Percentiles rank a stretch among this genome's conserved stretches.
Conservation (phyloP, 805 yeast species). For the Monosporozyma yasuniensis region DNA sequence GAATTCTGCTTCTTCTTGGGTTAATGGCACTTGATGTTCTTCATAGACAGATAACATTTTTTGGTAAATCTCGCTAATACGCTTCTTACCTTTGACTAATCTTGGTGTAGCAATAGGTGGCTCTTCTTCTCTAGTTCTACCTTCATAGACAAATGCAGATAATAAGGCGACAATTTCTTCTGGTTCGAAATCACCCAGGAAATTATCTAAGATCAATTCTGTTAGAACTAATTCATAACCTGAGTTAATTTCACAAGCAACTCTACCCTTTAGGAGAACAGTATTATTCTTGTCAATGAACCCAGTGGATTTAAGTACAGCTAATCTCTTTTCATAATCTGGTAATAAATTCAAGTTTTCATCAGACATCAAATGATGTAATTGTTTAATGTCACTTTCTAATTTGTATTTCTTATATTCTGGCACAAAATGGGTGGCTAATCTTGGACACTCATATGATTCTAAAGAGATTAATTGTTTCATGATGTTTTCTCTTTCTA, state of each 20-base stretch:
- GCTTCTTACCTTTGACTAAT: conserved; percentile 58
- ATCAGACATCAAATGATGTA: conserved; percentile 63
- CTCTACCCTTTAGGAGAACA: conserved; percentile 73
- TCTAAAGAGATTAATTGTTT: conserved; percentile 13
- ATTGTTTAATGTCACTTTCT: conserved; percentile 41
- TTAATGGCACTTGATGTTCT: conserved; percentile 61
- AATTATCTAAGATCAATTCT: conserved; percentile 82
- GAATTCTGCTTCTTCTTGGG: conserved; percentile 80
- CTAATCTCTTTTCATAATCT: conserved; percentile 83
- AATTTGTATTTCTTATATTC: conserved; percentile 40
- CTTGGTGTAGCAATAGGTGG: conserved; percentile 63
- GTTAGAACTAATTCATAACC: conserved; percentile 90
- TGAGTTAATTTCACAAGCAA: conserved; percentile 83
- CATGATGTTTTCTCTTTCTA: conserved; percentile 23
- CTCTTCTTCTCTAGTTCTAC: conserved; percentile 53
- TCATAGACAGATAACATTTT: conserved; percentile 53
- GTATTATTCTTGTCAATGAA: conserved; percentile 72
- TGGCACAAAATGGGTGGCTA: conserved; percentile 37
- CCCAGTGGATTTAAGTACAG: conserved; percentile 66
- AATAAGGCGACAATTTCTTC: conserved; percentile 94
- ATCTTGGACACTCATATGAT: conserved; percentile 33
- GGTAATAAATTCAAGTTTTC: conserved; percentile 86
- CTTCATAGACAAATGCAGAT: conserved; percentile 90
- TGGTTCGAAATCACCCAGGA: conserved; percentile 85
- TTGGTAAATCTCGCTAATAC: conserved; percentile 63